Conservation (phyloP, 2,329 filamentous ascomycete genomes). For the Phaeosphaeria sp. region DNA sequence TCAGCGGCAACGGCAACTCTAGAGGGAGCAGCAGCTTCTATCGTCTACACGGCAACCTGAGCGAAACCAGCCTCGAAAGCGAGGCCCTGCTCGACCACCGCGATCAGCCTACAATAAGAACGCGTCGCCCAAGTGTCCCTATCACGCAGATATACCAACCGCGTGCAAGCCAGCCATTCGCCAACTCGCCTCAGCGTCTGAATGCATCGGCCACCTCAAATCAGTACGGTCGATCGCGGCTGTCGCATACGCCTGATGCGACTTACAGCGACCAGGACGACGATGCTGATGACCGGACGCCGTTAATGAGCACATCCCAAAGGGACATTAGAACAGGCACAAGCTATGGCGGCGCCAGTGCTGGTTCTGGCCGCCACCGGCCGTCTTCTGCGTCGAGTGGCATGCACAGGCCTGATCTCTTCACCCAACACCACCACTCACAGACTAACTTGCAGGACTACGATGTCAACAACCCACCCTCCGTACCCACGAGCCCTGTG, state of each 20-base stretch:
- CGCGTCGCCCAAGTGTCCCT: constrained; percentile 54
- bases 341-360: constrained; percentile 42
- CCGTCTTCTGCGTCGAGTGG: constrained; percentile 41
- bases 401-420: constrained; percentile 32
- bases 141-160: constrained; percentile 38
- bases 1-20: constrained; percentile 35
- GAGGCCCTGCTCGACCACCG: constrained; percentile 87
- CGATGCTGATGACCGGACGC: constrained; percentile 60
- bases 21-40: constrained; percentile 60
- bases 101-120: constrained; percentile 54
- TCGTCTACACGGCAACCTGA: constrained; percentile 65
- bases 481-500: constrained; percentile 64
- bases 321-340: constrained; percentile 41
- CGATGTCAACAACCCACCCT: constrained; percentile 71
- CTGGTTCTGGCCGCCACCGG: constrained; percentile 40
- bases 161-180: constrained; percentile 31
- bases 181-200: constrained; percentile 27
- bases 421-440: constrained; percentile 37
- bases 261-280: constrained; percentile 57
- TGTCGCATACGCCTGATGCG: constrained; percentile 35
- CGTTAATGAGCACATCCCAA: constrained; percentile 55
- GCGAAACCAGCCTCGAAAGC: constrained; percentile 87
- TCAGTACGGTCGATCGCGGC: constrained; percentile 31
- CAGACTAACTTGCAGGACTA: constrained; percentile 52
- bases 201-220: constrained; percentile 13